These are phyloP conservation scores for Fusarium sp. DNA, from an alignment of 2,329 filamentous ascomycete genomes.

Conservation along the genomic window DNA sequence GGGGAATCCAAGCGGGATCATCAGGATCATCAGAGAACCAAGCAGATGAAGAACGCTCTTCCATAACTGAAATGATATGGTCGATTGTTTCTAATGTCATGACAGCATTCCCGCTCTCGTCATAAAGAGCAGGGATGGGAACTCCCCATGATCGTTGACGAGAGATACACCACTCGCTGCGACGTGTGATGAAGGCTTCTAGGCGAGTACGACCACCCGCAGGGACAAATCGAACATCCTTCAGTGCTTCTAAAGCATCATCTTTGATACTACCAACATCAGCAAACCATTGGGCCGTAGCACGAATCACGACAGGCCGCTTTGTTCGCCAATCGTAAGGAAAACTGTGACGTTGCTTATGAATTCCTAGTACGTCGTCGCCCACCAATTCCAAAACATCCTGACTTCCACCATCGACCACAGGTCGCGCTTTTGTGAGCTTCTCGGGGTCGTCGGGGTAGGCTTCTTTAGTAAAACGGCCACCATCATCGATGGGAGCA, in stretches of 20 bases:
- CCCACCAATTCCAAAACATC: slow-evolving; percentile 78
- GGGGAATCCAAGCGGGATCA: slow-evolving; percentile 82
- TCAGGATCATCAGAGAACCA: slow-evolving; percentile 91
- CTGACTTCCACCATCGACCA: slow-evolving; percentile 76
- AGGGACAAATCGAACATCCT: slow-evolving; percentile 82
- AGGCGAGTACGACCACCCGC: slow-evolving; percentile 78
- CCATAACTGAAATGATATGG: slow-evolving; percentile 85
- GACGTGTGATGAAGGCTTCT: slow-evolving; percentile 85
- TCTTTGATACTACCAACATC: slow-evolving; percentile 87
- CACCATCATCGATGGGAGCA: slow-evolving; percentile 86
- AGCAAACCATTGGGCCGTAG: slow-evolving; percentile 98
- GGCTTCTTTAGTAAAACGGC: slow-evolving; percentile 83
- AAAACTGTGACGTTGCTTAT: slow-evolving; percentile 89
- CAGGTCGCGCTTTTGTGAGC: slow-evolving; percentile 75
- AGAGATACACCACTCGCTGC: slow-evolving; percentile 98
- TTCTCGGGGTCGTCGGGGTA: slow-evolving; percentile 75
- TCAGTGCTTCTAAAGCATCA: slow-evolving; percentile 76
- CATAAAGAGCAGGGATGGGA: slow-evolving; percentile 91
- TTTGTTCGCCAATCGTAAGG: slow-evolving; percentile 99
- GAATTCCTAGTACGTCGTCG: slow-evolving; percentile 74
- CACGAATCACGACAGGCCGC: slow-evolving; percentile 87
- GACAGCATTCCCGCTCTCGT: slow-evolving; percentile 77
- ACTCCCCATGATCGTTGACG: slow-evolving; percentile 96
- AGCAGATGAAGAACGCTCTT: slow-evolving; percentile 83
- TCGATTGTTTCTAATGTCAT: slow-evolving; percentile 82